These are phyloP conservation scores for Helianthus annuus DNA, from an alignment of 129 eudicot genomes.

Conservation along the genomic window HanXRQr2.0-SUNRISE NC_035435.2:123813040-123813539, in stretches of 20 bases:
- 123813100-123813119: conserved; percentile 90
- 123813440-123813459: not conserved
- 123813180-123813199: conserved; percentile 85
- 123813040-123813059: conserved; percentile 87
- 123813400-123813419: conserved; percentile 64
- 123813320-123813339: conserved; percentile 80
- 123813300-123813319: conserved; percentile 93
- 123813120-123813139: conserved; percentile 92
- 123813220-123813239: not conserved
- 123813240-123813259: not conserved
- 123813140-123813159: conserved; percentile 94
- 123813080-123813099: conserved; percentile 70
- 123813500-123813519: too few relatives aligned
- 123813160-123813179: conserved; percentile 84
- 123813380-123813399: conserved; percentile 90
- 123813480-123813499: too few relatives aligned
- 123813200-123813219: conserved; percentile 61
- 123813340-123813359: conserved; percentile 62
- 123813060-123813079: conserved; percentile 76
- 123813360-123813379: conserved; percentile 82
- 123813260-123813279: not conserved
- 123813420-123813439: conserved; percentile 46
- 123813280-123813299: conserved; percentile 97
- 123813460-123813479: not conserved
- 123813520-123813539: too few relatives aligned